These are phyloP conservation scores for Pestalotiopsis sp. DNA, from an alignment of 2,329 filamentous ascomycete species.

Conservation along the genomic window DNA sequence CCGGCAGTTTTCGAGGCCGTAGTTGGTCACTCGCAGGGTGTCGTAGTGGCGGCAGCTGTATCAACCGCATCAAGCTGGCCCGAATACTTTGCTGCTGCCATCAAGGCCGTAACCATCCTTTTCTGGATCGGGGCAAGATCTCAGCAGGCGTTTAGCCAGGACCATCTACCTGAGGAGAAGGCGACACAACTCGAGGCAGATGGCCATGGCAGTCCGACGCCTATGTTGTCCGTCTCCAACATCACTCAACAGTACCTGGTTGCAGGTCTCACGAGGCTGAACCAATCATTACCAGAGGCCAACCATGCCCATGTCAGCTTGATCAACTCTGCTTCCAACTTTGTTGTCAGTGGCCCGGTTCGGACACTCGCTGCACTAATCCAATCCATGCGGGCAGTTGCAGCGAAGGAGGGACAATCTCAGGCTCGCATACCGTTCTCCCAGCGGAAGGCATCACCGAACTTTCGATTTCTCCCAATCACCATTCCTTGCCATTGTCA, in stretches of 20 bases:
- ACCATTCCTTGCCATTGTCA: slow-evolving; percentile 42
- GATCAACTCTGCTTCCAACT: slow-evolving; percentile 25
- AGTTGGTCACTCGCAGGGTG: slow-evolving; percentile 41
- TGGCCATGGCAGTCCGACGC: slow-evolving; percentile 29
- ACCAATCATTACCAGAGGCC: slow-evolving; percentile 17
- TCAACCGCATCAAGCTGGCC: slow-evolving; percentile 36
- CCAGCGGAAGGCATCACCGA: slow-evolving; percentile 30
- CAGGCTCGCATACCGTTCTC: slow-evolving; percentile 33
- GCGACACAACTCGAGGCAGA: slow-evolving; percentile 16
- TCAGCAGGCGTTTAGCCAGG: slow-evolving; percentile 25
- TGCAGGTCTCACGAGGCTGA: slow-evolving; percentile 2
- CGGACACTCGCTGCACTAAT: slow-evolving; percentile 15
- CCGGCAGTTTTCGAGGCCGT: slow-evolving; percentile 17
- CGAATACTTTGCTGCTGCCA: slow-evolving; percentile 30
- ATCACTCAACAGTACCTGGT: slow-evolving; percentile 2
- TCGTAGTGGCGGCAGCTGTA: slow-evolving; percentile 37
- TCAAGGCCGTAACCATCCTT: slow-evolving; percentile 31
- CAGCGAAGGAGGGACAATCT: slow-evolving; percentile 20
- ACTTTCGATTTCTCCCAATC: slow-evolving; percentile 38
- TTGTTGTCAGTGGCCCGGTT: slow-evolving; percentile 32
- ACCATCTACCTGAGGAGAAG: slow-evolving; percentile 17
- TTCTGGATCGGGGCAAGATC: slow-evolving; percentile 37
- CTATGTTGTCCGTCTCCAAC: slow-evolving; percentile 23
- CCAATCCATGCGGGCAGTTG: slow-evolving; percentile 27
- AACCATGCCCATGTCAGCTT: slow-evolving; percentile 16